Conservation (phyloP, 768 basidiomycete species). For the Amanita rimosa region DNA sequence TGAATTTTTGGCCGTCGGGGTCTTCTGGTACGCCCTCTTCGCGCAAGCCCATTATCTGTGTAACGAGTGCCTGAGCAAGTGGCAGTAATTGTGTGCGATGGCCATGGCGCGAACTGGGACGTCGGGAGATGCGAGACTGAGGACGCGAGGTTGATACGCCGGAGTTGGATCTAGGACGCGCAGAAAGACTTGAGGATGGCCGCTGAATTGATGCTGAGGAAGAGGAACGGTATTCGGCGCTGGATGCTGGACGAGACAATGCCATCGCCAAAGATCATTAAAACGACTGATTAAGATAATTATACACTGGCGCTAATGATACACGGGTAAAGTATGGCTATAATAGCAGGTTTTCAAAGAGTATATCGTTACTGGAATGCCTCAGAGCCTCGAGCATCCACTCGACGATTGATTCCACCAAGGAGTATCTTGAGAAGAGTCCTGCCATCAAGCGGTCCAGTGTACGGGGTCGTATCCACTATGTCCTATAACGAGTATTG, state of each 20-base stretch:
- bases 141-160: constrained; percentile 20
- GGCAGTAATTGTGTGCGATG: constrained; percentile 41
- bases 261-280: not conserved
- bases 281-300: not conserved
- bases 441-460: constrained; percentile 29
- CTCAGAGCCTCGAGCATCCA: constrained; percentile 9
- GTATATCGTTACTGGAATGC: not conserved
- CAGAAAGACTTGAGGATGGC: constrained; percentile 20
- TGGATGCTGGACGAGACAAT: constrained; percentile 23
- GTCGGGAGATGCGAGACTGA: constrained; percentile 32
- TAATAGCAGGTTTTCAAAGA: no score
- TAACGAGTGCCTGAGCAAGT: constrained; percentile 40
- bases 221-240: constrained; percentile 32
- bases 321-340: not conserved
- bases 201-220: constrained; percentile 28
- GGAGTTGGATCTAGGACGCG: constrained; percentile 25
- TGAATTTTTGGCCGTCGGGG: constrained; percentile 26
- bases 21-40: constrained; percentile 29
- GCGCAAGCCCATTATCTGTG: constrained; percentile 40
- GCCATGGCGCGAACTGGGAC: constrained; percentile 6
- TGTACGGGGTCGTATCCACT: constrained; percentile 56
- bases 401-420: constrained; percentile 50
- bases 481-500: constrained; percentile 35
- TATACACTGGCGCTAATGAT: not conserved
- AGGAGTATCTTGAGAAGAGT: constrained; percentile 51